phyloP scores from a whole-genome alignment of 805 yeast genomes.

The Wickerhamiella bombiphila region DNA sequence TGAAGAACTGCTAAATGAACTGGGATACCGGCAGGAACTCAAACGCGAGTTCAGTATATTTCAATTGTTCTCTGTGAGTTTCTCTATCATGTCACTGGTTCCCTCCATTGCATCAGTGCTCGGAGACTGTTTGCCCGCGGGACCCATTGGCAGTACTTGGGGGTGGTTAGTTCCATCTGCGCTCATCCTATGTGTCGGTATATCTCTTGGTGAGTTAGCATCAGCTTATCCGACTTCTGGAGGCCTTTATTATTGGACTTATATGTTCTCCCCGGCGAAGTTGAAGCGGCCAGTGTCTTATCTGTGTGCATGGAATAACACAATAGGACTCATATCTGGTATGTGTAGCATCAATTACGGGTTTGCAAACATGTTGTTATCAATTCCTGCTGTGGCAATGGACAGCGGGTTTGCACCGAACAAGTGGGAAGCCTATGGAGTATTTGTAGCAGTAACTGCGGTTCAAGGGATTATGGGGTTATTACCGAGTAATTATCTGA shows the following conservation, averaged over 20 bases:
- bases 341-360: slow-evolving; percentile 59
- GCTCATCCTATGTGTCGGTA: slow-evolving; percentile 42
- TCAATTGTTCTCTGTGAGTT: slow-evolving; percentile 58
- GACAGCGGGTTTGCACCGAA: slow-evolving; percentile 44
- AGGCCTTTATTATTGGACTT: slow-evolving; percentile 58
- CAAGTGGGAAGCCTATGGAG: slow-evolving; percentile 42
- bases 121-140: slow-evolving; percentile 40
- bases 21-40: slow-evolving; percentile 60
- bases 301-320: slow-evolving; percentile 51
- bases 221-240: slow-evolving; percentile 64
- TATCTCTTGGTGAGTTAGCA: slow-evolving; percentile 51
- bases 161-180: slow-evolving; percentile 52
- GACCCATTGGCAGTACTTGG: slow-evolving; percentile 56
- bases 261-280: slow-evolving; percentile 45
- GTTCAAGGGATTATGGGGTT: slow-evolving; percentile 40
- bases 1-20: slow-evolving; percentile 27
- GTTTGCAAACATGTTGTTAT: slow-evolving; percentile 42
- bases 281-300: slow-evolving; percentile 41
- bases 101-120: slow-evolving; percentile 43
- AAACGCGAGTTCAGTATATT: slow-evolving; percentile 44
- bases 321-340: slow-evolving; percentile 53
- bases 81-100: slow-evolving; percentile 55
- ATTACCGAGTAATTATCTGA: slow-evolving; percentile 40
- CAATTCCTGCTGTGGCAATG: slow-evolving; percentile 25
- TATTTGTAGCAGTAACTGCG: slow-evolving; percentile 46